Evolutionary conservation across 495 filamentous ascomycete genomes (phyloP), one percentile per base, ranked within the genome.

Genomic region (Talaromyces thailandensis): DNA sequence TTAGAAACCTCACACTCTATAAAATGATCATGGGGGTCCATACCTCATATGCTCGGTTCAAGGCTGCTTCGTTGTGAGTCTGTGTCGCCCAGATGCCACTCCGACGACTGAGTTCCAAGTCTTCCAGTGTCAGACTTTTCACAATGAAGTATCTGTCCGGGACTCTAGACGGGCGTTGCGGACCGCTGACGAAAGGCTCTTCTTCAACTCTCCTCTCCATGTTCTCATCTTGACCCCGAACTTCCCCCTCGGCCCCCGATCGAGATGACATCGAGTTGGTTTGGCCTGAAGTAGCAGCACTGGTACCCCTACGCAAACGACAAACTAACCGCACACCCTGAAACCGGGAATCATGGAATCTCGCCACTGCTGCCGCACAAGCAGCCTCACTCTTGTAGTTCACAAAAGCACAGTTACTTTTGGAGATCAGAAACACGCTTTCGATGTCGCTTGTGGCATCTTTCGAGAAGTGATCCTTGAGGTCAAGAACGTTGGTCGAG

Each of bases 391-490:
- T 90, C 64, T 86, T 88, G 69, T 96, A 98, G 69, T 98, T 98
- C 68, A 96, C 90, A 79, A 98, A 98, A 0, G 93, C 94, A 69
- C 94, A 98, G 68, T 96, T 97, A 73, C 92, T 97, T 71, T 96
- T 98, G 4, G 94, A 94, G 28, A 98, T 98, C 25, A 97, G 78
- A 65, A 96, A 96, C 24, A 98, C 81, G 45, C 92, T 96, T 72
- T 96, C 90, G 37, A 98, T 84, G 23, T 92, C 89, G 52, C 79
- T 73, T 0, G 82, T 86, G 0, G 90, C 87, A 62, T 93, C 92
- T 62, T 82, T 85, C 26, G 91, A 96, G 60, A 97, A 96, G 69
- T 97, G 88, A 64, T 96, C 88, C 62, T 96, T 96, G 18, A 98
- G 77, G 62, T 85, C 88, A 63, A 88, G 83, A 31, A 98, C 80